Evolutionary conservation across 164 flowering plant genomes (phyloP), one percentile per base, ranked within the genome.

Genomic region (Umbilicus rupestris): DNA sequence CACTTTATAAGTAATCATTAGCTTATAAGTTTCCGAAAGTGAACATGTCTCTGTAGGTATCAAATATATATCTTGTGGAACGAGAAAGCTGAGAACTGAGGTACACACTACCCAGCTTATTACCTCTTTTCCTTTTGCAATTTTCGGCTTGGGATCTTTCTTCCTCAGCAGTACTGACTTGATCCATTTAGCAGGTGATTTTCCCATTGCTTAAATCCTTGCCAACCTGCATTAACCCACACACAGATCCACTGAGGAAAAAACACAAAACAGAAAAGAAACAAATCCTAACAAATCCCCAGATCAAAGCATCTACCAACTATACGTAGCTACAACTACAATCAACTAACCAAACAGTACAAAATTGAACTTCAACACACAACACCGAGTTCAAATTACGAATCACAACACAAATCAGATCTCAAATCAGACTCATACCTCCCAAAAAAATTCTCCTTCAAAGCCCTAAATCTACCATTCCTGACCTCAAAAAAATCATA

Each of bases 121-220:
- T 75, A 70, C 75, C 74, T 76, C 86, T 71, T 81, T 78, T 68
- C 83, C 88, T 75, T 85, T 89, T 8, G 81, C 67, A 44, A 69
- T 68, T 75, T 35, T 62, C 2, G 41, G 29, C 15, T 81, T 86
- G 29, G 94, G 77, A 3, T 85, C 52, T 74, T 93, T 93, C 85
- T 90, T 90, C 69, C 97, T 92, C 70, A 89, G 85, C 2, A 93
- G 80, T 5, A 88, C 74, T 2, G 87, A 80, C 79, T 89, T 93
- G 72, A 93, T 79, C 98, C 98, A 93, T 79, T 79, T 93, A 50
- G 75, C 93, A 7, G 96, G 88, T 65, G 97, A 49, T 67, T 68
- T 72, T 83, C 20, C 97, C 89, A 75, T 87, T 81, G 73, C 97
- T 55, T 33, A 55, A 26, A 3, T 28, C 3, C 16, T 28, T 17